Evolutionary conservation across 2,329 filamentous ascomycete genomes (phyloP), one percentile per base, ranked within the genome.

Genomic region (Botrytis tulipae): DNA sequence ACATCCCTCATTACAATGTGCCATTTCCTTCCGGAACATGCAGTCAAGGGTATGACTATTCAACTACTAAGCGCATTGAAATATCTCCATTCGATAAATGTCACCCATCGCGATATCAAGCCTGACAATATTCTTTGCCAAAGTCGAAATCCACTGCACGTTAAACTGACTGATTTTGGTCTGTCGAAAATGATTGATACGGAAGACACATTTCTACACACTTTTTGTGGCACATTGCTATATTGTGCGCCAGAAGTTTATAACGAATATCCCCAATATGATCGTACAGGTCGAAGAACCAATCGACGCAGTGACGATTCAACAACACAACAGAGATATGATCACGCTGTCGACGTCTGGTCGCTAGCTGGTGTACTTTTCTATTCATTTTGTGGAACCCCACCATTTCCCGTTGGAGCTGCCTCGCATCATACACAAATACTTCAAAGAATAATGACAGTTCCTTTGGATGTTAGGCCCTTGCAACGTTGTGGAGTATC

Each of bases 231-330:
- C 46, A 99, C 96, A 0, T 85, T 99, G 42, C 85, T 99, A 5
- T 99, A 98, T 83, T 98, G 96, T 81, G 96, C 96, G 0, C 96
- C 96, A 0, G 96, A 99, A 80, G 95, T 99, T 3, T 99, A 98
- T 80, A 94, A 92, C 12, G 90, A 91, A 74, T 92, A 88, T 78
- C 82, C 83, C 37, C 87, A 91, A 76, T 91, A 91, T 68, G 92
- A 97, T 78, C 91, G 92, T 78, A 85, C 89, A 67, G 90, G 88
- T 54, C 87, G 86, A 54, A 63, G 83, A 84, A 83, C 82, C 86
- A 80, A 83, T 85, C 83, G 78, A 66, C 76, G 77, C 48, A 76
- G 79, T 59, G 80, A 78, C 44, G 79, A 73, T 60, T 57, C 73
- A 18, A 68, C 78, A n/a, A 76, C 76, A 9, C 76, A 75, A 25